phyloP scores from a whole-genome alignment of 2,329 filamentous ascomycete genomes.

The Fusarium torreyae region DNA sequence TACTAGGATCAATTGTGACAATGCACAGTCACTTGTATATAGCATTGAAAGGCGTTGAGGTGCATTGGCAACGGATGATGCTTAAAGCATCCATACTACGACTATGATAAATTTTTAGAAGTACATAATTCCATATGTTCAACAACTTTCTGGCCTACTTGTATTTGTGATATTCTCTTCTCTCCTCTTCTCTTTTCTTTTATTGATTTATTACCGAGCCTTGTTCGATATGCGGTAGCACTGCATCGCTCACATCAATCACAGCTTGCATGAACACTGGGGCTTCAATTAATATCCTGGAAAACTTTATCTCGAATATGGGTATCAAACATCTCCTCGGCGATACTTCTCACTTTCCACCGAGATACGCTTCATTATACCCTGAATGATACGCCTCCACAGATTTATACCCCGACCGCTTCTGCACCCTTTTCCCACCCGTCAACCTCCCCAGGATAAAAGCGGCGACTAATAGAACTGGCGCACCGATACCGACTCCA shows the following conservation, averaged over 20 bases:
- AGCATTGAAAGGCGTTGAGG: conserved; percentile 52
- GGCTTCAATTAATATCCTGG: conserved; percentile 20
- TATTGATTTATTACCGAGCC: neutral
- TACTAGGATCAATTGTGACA: conserved; percentile 34
- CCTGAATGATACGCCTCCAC: conserved; percentile 29
- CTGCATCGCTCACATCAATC: conserved; percentile 14
- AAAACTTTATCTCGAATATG: conserved; percentile 14
- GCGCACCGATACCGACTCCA: conserved; percentile 24
- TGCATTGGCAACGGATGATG: conserved; percentile 45
- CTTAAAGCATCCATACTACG: conserved; percentile 43
- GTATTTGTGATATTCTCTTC: neutral
- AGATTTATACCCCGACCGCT: conserved; percentile 31
- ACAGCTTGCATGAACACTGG: conserved; percentile 16
- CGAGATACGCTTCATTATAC: conserved; percentile 29
- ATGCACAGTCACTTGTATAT: conserved; percentile 50
- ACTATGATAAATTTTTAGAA: conserved; percentile 48
- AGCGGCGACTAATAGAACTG: conserved; percentile 11
- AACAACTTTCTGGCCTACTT: neutral
- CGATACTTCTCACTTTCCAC: conserved; percentile 22
- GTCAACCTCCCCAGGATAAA: conserved; percentile 19
- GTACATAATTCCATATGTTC: conserved; percentile 51
- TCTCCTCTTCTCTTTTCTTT: neutral
- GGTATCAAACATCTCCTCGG: conserved; percentile 4
- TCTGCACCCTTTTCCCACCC: conserved; percentile 18
- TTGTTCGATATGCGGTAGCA: conserved; percentile 6